Conservation (phyloP, 2,329 filamentous ascomycete species). For the Fulvia fulva region DNA sequence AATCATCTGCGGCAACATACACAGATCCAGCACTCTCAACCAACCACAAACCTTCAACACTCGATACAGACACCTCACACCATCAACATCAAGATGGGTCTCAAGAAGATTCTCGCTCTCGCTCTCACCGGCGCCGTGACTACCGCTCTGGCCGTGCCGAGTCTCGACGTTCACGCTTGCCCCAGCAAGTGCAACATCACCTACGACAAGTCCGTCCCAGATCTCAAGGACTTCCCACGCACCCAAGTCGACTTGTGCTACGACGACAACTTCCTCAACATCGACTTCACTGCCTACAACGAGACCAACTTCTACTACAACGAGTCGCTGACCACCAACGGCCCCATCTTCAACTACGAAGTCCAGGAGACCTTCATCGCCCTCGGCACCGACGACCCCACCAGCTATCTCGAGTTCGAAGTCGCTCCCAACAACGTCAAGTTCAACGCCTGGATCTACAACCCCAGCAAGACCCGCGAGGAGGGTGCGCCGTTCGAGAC, state of each 20-base stretch:
- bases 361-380: slow-evolving; percentile 18
- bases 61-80: no score
- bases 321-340: slow-evolving; percentile 8
- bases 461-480: slow-evolving; percentile 6
- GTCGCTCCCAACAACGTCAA: slow-evolving; percentile 17
- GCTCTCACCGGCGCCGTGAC: background rate
- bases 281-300: slow-evolving; percentile 13
- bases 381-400: slow-evolving; percentile 5
- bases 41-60: no score
- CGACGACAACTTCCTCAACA: background rate
- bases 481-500: slow-evolving; percentile 10
- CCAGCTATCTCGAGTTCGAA: slow-evolving; percentile 17
- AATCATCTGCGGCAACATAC: no score
- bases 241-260: slow-evolving; percentile 18
- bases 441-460: slow-evolving; percentile 18
- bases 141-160: slow-evolving; percentile 5
- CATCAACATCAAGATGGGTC: background rate
- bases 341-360: slow-evolving; percentile 16
- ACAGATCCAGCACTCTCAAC: no score
- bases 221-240: slow-evolving; percentile 5
- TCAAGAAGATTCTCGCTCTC: background rate
- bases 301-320: slow-evolving; percentile 18
- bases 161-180: slow-evolving; percentile 13
- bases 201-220: slow-evolving; percentile 11
- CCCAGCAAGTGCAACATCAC: slow-evolving; percentile 11